phyloP scores from a whole-genome alignment of 2,329 filamentous ascomycete species.

The Beauveria sp. region DNA sequence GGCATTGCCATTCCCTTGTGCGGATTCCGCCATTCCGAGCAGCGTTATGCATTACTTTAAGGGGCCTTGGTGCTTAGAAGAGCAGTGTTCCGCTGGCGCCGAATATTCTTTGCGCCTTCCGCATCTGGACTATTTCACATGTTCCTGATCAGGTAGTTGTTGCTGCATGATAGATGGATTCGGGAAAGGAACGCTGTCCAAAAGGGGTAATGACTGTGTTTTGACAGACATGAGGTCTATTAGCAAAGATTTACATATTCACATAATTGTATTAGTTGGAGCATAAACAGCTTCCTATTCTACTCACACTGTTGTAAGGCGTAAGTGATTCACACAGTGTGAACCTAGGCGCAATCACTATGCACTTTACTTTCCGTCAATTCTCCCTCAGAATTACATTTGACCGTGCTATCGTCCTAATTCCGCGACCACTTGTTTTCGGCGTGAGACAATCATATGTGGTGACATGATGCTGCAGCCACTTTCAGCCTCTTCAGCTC shows the following conservation, averaged over 20 bases:
- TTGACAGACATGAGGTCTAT: background rate
- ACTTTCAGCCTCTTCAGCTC: no score
- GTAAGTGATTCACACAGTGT: no score
- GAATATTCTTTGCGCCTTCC: background rate
- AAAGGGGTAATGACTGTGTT: background rate
- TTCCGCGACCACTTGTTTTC: no score
- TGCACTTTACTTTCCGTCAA: no score
- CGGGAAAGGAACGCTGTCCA: background rate
- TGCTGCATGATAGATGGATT: background rate
- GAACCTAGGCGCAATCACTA: no score
- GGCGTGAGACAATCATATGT: no score
- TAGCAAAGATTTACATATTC: background rate
- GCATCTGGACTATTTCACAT: background rate
- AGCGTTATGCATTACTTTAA: background rate
- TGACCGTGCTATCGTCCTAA: no score
- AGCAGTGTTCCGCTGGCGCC: background rate
- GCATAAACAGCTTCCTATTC: no score
- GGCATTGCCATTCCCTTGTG: background rate
- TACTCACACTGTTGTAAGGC: no score
- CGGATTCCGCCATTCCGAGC: background rate
- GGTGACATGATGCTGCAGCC: no score
- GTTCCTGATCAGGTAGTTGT: background rate
- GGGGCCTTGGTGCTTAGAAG: slow-evolving; percentile 3
- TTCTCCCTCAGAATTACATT: no score
- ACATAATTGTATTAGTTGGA: background rate